These are phyloP conservation scores for Diaporthe sp. DNA, from an alignment of 2,329 filamentous ascomycete genomes.

Conservation along the genomic window DNA sequence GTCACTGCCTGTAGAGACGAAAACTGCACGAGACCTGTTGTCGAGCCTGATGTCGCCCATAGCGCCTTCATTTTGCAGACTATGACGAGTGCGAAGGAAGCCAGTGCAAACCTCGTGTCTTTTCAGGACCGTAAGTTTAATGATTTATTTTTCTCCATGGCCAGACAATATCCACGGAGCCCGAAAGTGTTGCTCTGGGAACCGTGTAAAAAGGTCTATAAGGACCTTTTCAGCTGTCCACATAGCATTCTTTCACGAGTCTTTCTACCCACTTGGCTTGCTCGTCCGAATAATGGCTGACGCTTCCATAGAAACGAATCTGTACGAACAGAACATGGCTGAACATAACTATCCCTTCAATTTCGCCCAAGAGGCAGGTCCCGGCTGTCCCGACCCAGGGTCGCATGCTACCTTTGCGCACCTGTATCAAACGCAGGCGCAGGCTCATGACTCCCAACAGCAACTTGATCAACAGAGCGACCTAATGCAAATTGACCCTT, in stretches of 20 bases:
- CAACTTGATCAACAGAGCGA: conserved; percentile 3
- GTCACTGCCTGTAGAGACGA: conserved; percentile 46
- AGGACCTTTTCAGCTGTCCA: neutral
- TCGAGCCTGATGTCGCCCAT: conserved; percentile 48
- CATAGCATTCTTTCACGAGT: neutral
- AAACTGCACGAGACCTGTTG: conserved; percentile 43
- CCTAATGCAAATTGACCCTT: conserved; percentile 10
- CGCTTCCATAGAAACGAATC: neutral
- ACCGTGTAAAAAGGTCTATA: neutral
- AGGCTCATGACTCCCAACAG: conserved; percentile 24
- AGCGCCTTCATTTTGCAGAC: conserved; percentile 40
- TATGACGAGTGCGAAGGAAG: conserved; percentile 43
- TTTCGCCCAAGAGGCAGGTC: conserved; percentile 1
- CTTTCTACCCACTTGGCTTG: neutral
- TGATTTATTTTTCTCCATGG: neutral
- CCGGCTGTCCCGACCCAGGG: conserved; percentile 22
- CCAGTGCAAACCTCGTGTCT: neutral
- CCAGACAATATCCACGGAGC: neutral
- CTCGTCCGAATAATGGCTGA: neutral
- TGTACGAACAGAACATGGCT: conserved; percentile 39
- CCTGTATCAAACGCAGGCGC: conserved; percentile 14
- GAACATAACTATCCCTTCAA: conserved; percentile 5
- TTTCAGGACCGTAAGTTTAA: conserved; percentile 23
- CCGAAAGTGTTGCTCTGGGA: too few relatives aligned
- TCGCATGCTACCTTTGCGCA: conserved; percentile 20